phyloP scores from a whole-genome alignment of 2,329 filamentous ascomycete species.

The Clonostachys byssicola region DNA sequence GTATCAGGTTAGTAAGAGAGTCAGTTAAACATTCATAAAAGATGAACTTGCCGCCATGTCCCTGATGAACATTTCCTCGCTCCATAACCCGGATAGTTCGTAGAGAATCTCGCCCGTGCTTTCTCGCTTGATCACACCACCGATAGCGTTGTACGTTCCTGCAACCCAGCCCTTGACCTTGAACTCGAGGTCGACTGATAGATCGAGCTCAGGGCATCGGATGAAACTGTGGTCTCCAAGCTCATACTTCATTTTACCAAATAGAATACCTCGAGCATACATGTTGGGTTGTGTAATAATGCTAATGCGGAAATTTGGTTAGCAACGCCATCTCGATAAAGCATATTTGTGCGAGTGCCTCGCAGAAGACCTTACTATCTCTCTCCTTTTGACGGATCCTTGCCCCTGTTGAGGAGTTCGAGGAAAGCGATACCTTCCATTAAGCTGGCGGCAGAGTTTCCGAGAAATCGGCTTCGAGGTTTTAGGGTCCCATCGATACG shows the following conservation, averaged over 20 bases:
- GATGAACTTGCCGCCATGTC: constrained; percentile 60
- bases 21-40: neutral
- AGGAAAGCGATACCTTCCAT: constrained; percentile 97
- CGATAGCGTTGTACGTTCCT: constrained; percentile 94
- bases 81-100: constrained; percentile 91
- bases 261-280: constrained; percentile 95
- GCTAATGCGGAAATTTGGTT: constrained; percentile 33
- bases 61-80: constrained; percentile 90
- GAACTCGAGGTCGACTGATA: constrained; percentile 92
- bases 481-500: constrained; percentile 95
- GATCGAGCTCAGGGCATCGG: constrained; percentile 79
- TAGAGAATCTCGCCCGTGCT: constrained; percentile 83
- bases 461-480: constrained; percentile 89
- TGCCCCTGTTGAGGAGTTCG: constrained; percentile 73
- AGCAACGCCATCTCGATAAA: no score
- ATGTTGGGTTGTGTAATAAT: constrained; percentile 97
- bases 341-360: neutral
- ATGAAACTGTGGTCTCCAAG: constrained; percentile 94
- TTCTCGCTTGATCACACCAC: constrained; percentile 84
- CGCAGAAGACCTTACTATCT: constrained; percentile 65
- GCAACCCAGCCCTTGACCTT: constrained; percentile 98
- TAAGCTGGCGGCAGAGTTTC: constrained; percentile 94
- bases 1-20: neutral
- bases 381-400: constrained; percentile 64
- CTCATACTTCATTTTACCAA: constrained; percentile 99